Percentiles rank a stretch among this genome's conserved stretches.
phyloP scores from a whole-genome alignment of 208 protist genomes.

The Trypanosoma caninum region DNA sequence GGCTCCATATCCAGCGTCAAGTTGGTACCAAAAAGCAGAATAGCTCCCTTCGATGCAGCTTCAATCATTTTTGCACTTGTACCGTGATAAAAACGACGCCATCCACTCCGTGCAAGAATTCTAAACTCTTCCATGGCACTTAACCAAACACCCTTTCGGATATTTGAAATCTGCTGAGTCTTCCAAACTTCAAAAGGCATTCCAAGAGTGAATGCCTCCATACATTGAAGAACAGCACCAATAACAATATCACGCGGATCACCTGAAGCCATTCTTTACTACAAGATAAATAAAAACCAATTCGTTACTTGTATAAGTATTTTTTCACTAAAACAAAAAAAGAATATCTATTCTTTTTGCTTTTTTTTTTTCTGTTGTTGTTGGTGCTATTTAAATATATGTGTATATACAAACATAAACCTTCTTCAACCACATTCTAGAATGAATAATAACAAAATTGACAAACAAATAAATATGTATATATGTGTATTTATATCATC shows the following conservation, averaged over 20 bases:
- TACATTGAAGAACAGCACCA: constrained; percentile 29
- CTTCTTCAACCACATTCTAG: not conserved
- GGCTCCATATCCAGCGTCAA: constrained; percentile 21
- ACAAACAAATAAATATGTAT: too few species aligned
- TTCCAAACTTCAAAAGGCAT: constrained; percentile 50
- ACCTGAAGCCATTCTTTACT: constrained; percentile 13
- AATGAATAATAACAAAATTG: too few species aligned
- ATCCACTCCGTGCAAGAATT: constrained; percentile 12
- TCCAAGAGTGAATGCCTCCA: constrained; percentile 31
- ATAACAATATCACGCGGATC: constrained; percentile 28
- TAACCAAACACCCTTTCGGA: constrained; percentile 16
- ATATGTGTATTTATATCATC: too few species aligned
- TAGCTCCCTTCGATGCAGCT: constrained; percentile 32
- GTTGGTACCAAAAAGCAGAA: constrained; percentile 41
- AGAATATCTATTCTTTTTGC: constrained; percentile 1
- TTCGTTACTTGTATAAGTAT: constrained; percentile 1
- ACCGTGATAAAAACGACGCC: constrained; percentile 28
- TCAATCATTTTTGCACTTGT: constrained; percentile 38
- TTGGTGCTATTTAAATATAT: not conserved
- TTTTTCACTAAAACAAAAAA: constrained; percentile 11
- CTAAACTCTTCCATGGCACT: constrained; percentile 16
- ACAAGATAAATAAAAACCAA: constrained; percentile 1
- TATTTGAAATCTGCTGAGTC: constrained; percentile 21
- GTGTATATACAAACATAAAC: not conserved
- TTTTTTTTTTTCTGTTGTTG: too few species aligned